phyloP scores from a whole-genome alignment of 768 basidiomycete species.

The Boletus fagicola region DNA sequence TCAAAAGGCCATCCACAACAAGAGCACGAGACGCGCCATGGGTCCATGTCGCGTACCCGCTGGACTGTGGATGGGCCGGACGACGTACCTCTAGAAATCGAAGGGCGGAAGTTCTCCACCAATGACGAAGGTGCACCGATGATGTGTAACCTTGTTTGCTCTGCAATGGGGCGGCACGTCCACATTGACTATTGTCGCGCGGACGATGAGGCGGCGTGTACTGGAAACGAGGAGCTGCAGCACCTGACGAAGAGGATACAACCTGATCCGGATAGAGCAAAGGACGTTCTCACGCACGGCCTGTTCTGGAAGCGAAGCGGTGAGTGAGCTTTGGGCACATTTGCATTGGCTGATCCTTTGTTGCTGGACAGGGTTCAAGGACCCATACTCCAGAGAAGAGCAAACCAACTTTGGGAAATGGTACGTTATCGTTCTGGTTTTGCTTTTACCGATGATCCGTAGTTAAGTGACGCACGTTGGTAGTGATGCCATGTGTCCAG shows the following conservation, averaged over 20 bases:
- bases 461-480: not conserved
- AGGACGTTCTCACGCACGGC: slow-evolving; percentile 54
- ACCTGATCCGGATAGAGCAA: slow-evolving; percentile 46
- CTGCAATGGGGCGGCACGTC: slow-evolving; percentile 19
- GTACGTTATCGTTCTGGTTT: slow-evolving; percentile 29
- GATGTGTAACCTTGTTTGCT: slow-evolving; percentile 59
- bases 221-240: too few species aligned
- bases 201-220: too few species aligned
- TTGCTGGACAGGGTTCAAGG: slow-evolving; percentile 49
- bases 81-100: slow-evolving; percentile 49
- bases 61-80: slow-evolving; percentile 59
- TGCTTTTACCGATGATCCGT: not conserved
- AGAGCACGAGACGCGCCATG: slow-evolving; percentile 62
- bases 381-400: slow-evolving; percentile 62
- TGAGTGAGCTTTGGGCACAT: slow-evolving; percentile 15
- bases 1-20: slow-evolving; percentile 53
- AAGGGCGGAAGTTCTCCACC: slow-evolving; percentile 52
- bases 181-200: too few species aligned
- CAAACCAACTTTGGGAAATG: slow-evolving; percentile 53
- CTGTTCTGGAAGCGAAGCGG: slow-evolving; percentile 61
- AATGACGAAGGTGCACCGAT: slow-evolving; percentile 60
- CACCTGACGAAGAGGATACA: slow-evolving; percentile 27
- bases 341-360: not conserved
- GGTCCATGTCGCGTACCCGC: slow-evolving; percentile 56
- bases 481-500: slow-evolving; percentile 53